Evolutionary conservation across 306 rosid species (phyloP).

Genomic region (Prunus salicina): DNA sequence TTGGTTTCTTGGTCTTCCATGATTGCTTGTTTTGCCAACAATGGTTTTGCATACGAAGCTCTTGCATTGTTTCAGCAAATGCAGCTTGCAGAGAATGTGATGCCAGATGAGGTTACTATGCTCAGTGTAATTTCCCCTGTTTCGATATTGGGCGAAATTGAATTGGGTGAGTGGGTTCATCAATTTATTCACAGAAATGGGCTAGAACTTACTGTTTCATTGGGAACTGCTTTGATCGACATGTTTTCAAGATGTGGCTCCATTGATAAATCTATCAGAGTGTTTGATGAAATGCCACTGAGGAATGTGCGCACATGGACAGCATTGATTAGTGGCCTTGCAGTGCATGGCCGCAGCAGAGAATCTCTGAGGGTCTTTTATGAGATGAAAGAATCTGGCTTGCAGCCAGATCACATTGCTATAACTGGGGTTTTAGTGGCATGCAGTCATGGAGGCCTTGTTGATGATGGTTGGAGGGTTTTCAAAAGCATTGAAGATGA

Average conservation of each 20-base stretch:
- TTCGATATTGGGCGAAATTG: neutral
- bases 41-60: neutral
- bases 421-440: neutral
- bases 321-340: neutral
- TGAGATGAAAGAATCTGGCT: neutral
- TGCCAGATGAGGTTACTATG: neutral
- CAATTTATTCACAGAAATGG: neutral
- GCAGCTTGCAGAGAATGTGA: neutral
- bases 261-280: neutral
- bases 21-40: neutral
- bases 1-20: conserved; percentile 1
- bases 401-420: neutral
- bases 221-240: neutral
- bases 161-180: neutral
- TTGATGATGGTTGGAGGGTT: neutral
- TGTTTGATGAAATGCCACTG: neutral
- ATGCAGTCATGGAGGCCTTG: conserved; percentile 1
- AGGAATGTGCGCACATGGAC: neutral
- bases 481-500: neutral
- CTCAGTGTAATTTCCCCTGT: neutral
- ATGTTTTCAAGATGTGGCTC: neutral
- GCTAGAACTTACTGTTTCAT: neutral
- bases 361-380: neutral
- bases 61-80: neutral
- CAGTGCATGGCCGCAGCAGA: neutral